These are phyloP conservation scores for Xylariaceae sp. DNA, from an alignment of 2,329 filamentous ascomycete species.

Conservation along the genomic window DNA sequence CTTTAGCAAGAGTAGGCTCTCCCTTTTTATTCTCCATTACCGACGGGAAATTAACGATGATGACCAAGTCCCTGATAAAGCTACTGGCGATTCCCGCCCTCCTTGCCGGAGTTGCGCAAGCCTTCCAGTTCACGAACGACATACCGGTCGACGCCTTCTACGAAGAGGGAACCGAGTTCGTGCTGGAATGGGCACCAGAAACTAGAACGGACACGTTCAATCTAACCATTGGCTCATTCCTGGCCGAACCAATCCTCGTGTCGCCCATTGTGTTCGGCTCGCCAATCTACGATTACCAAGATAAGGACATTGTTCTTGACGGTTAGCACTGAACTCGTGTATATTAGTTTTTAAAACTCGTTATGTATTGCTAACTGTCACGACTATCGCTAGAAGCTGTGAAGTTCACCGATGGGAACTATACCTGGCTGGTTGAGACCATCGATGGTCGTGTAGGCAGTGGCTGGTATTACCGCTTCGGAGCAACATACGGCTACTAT, in stretches of 20 bases:
- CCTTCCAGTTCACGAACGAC: constrained; percentile 16
- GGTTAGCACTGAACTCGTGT: neutral
- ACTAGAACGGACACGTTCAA: constrained; percentile 13
- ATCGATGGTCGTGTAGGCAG: constrained; percentile 2
- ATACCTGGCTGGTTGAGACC: constrained; percentile 8
- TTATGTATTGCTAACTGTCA: neutral
- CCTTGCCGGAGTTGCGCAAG: constrained; percentile 13
- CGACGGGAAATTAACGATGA: neutral
- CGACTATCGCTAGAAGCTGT: neutral
- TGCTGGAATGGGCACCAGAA: constrained; percentile 11
- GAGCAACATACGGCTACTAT: too few species aligned
- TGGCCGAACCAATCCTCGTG: neutral
- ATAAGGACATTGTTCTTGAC: constrained; percentile 16
- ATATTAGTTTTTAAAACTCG: neutral
- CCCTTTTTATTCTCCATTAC: neutral
- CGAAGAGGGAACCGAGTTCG: constrained; percentile 11
- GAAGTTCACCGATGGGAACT: neutral
- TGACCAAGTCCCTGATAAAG: constrained; percentile 1
- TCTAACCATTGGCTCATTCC: neutral
- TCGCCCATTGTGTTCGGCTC: neutral
- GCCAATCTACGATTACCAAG: constrained; percentile 12
- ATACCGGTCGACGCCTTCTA: constrained; percentile 18
- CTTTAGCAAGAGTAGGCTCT: too few species aligned
- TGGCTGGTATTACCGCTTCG: constrained; percentile 14
- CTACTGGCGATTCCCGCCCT: constrained; percentile 9